A percentile compares a stretch with the other conserved stretches of the same genome.
These are phyloP conservation scores for Solanum peruvianum DNA, from an alignment of 257 asterid genomes.

Conservation along the genomic window DNA sequence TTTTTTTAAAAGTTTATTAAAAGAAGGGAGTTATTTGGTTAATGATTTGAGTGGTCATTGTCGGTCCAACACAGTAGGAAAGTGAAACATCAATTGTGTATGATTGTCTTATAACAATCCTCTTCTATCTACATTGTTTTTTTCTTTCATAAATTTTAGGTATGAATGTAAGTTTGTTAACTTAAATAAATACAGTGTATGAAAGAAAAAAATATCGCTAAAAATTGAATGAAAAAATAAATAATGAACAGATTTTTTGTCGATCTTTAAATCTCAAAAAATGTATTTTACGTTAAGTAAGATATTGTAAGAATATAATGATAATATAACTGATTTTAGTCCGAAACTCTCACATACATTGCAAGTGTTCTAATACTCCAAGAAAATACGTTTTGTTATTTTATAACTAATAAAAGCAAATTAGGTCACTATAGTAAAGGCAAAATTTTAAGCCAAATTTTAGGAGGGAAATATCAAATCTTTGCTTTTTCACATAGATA, in stretches of 20 bases:
- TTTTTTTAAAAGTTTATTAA: neutral
- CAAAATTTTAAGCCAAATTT: neutral
- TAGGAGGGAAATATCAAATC: neutral
- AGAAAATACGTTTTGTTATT: neutral
- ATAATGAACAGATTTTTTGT: too few relatives aligned
- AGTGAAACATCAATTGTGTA: neutral
- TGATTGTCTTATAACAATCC: neutral
- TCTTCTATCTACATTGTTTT: too few relatives aligned
- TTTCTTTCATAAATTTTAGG: too few relatives aligned
- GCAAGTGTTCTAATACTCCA: neutral
- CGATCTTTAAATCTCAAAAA: accelerated
- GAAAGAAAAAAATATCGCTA: neutral
- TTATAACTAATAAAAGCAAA: neutral
- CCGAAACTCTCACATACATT: accelerated
- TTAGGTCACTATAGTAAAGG: neutral
- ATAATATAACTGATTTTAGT: neutral
- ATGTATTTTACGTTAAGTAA: too few relatives aligned
- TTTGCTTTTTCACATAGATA: neutral
- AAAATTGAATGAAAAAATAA: neutral
- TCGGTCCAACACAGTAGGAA: neutral
- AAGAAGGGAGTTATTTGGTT: neutral
- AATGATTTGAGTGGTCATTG: neutral
- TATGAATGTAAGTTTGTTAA: neutral
- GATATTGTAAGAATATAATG: too few relatives aligned
- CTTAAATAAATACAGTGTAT: neutral